phyloP scores from a whole-genome alignment of 176 grass and related monocot genomes.

The Olyra latifolia region DNA sequence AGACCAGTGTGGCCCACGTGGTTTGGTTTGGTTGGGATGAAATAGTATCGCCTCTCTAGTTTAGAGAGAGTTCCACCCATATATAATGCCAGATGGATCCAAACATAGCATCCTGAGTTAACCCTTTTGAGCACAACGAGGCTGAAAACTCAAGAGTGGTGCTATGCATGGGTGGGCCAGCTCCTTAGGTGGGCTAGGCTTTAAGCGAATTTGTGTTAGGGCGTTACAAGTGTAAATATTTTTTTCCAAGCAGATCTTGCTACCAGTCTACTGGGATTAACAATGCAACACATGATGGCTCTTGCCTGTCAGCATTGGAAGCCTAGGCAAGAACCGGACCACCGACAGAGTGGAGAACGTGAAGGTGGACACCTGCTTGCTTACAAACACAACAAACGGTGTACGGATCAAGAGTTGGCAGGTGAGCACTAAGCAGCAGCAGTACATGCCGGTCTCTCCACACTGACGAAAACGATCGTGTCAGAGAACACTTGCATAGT shows the following conservation, averaged over 20 bases:
- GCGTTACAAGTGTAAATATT: no score
- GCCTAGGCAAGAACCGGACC: slow-evolving; percentile 73
- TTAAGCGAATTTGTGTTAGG: no score
- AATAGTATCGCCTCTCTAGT: no score
- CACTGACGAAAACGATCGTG: neutral
- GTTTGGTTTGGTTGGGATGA: no score
- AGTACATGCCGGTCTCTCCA: neutral
- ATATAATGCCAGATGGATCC: no score
- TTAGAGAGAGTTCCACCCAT: no score
- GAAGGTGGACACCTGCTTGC: slow-evolving; percentile 58
- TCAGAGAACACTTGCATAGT: neutral
- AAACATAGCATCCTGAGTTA: no score
- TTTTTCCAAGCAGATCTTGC: neutral
- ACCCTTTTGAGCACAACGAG: no score
- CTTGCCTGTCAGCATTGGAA: slow-evolving; percentile 59
- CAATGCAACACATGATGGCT: neutral
- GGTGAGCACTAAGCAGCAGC: slow-evolving; percentile 29
- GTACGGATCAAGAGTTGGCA: slow-evolving; percentile 96
- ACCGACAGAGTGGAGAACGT: slow-evolving; percentile 54
- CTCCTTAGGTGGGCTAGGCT: no score
- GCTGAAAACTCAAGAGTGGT: no score
- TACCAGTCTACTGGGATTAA: neutral
- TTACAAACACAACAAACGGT: slow-evolving; percentile 71
- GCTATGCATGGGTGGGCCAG: no score
- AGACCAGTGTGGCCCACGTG: no score